Evolutionary conservation across 306 rosid species (phyloP), one percentile per base, ranked within the genome.

Genomic region (Cajanus cajan): DNA sequence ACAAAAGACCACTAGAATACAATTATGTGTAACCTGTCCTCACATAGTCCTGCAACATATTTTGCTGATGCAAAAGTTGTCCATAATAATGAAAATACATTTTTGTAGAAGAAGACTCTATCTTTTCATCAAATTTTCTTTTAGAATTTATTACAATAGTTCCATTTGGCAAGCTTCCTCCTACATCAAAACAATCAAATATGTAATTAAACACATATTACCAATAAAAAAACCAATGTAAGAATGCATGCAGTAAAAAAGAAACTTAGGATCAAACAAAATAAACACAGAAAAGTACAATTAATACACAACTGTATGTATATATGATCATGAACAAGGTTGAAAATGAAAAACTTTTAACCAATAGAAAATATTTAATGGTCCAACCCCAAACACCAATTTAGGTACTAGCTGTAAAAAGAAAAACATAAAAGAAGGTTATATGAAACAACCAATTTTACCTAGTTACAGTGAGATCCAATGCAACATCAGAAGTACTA

Each of bases 31-130:
- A 63, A 88, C 97, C 97, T 85, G 97, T 92, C 83, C 97, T 90
- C 83, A 90, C 97, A 82, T 92, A 92, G 84, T 90, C 97, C 85
- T 92, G 97, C 78, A 92, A 74, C 97, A 92, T 90, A 88, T 92
- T 92, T 77, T 92, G 97, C 79, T 92, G 97, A 85, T 92, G 97
- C 25, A 90, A 78, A 70, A 90, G 86, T 81, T 92, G 97, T 48
- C 96, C 97, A 74, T 92, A 92, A 79, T 92, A 92, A 83, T 90
- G 97, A 80, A 92, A 92, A 80, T 92, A 92, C 97, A 92, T 85
- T 82, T 90, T 92, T 7, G 97, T 86, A 61, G 97, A 89, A 33
- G 97, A 90, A 8, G 90, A 21, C 78, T 92, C 97, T 80, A 90
- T 92, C 84, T 92, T 92, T 34, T 89, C 88, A 68, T 90, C 97